phyloP scores from a whole-genome alignment of 805 yeast genomes.

The Kockiozyma suomiensis region DNA sequence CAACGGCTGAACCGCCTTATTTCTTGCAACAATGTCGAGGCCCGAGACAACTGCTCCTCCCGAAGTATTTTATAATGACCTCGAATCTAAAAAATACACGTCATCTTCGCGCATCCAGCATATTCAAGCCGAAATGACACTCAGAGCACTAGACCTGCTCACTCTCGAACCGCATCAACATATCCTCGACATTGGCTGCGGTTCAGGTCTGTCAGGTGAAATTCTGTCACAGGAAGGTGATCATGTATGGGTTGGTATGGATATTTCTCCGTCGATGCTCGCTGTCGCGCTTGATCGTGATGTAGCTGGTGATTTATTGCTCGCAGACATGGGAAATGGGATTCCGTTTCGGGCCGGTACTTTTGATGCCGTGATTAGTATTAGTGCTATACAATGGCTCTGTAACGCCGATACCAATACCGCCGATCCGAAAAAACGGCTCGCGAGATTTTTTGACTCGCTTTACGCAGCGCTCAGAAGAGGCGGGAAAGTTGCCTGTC shows the following conservation, averaged over 20 bases:
- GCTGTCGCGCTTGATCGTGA: constrained; percentile 92
- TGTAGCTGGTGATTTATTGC: constrained; percentile 78
- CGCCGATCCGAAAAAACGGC: constrained; percentile 81
- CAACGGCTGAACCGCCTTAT: too few relatives aligned
- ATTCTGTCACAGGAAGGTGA: constrained; percentile 85
- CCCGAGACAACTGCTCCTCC: constrained; percentile 36
- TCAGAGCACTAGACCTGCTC: constrained; percentile 85
- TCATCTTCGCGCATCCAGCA: constrained; percentile 95
- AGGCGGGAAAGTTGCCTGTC: constrained; percentile 98
- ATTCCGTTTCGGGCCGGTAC: constrained; percentile 95
- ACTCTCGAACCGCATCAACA: constrained; percentile 70
- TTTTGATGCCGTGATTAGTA: constrained; percentile 93
- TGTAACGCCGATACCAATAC: constrained; percentile 89
- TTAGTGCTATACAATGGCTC: constrained; percentile 96
- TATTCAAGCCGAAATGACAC: constrained; percentile 96
- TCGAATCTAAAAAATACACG: constrained; percentile 88
- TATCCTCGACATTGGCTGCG: constrained; percentile 92
- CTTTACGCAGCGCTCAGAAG: constrained; percentile 81
- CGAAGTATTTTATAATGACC: constrained; percentile 73
- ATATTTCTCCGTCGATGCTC: constrained; percentile 92
- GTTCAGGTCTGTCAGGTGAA: constrained; percentile 95
- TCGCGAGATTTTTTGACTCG: constrained; percentile 81
- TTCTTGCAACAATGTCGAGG: constrained; percentile 34
- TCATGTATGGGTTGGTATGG: constrained; percentile 94
- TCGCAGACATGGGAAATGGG: constrained; percentile 92